Conservation (phyloP, 345 rosid species). For the Acer yangbiense region DNA sequence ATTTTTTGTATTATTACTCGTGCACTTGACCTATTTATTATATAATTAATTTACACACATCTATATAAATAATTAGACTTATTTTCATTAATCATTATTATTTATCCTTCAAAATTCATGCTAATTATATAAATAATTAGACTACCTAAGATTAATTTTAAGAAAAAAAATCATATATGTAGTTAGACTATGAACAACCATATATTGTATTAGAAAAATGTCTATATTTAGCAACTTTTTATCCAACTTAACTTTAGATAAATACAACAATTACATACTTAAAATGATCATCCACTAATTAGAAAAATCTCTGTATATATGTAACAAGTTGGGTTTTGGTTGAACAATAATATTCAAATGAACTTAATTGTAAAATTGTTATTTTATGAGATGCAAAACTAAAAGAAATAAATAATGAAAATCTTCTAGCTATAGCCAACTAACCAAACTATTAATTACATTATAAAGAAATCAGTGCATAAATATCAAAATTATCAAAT, state of each 20-base stretch:
- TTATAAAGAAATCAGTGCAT: too few relatives aligned
- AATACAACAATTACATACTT: too few relatives aligned
- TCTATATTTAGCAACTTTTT: constrained; percentile 3
- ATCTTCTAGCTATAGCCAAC: too few relatives aligned
- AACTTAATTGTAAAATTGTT: not conserved
- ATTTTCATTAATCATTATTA: too few relatives aligned
- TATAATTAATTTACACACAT: not conserved
- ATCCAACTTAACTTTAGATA: not conserved
- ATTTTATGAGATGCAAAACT: not conserved
- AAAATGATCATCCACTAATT: not conserved
- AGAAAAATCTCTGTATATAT: not conserved
- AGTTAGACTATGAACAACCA: not conserved
- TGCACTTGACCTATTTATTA: constrained; percentile 8
- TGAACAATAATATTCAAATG: not conserved
- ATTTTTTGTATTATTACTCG: not conserved
- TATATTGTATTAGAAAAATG: not conserved
- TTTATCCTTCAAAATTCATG: too few relatives aligned
- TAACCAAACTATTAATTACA: too few relatives aligned
- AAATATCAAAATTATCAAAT: too few relatives aligned
- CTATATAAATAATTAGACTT: too few relatives aligned
- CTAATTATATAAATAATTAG: too few relatives aligned
- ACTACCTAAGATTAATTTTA: too few relatives aligned
- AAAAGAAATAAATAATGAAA: too few relatives aligned
- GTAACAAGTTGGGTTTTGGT: not conserved
- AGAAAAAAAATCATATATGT: too few relatives aligned